Base-by-base conservation (phyloP, 352 stramenopile species). In the Peronospora tabacina region DNA sequence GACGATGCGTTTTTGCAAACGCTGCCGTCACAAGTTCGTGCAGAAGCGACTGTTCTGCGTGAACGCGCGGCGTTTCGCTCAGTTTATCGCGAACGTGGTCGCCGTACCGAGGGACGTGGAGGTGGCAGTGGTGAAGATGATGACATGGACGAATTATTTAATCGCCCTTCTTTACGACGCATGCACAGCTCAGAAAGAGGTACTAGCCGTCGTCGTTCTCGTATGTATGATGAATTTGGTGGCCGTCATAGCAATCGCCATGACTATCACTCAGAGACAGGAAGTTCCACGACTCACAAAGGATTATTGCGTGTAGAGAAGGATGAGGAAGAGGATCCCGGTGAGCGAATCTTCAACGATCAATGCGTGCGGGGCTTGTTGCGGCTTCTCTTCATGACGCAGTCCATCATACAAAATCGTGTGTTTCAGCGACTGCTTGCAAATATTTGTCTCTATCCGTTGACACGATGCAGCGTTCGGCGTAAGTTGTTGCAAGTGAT, bases 1-100 rank as follows among this genome's bases (percentile, higher is more conserved):
- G 94, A 98, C 37, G 88, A 98, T 41, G 71, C 85, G 2, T 98
- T 98, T 56, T 70, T 99, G 53, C 80, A 90, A 51, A 97, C 91
- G 3, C 67, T 99, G 10, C 88, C 95, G 9, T 87, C 91, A 5
- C 85, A 96, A 61, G 78, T 99, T 9, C 75, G 94, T 50, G 89
- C 92, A 6, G 96, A 99, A 65, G 96, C 96, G 5, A 93, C 97
- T 74, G 64, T 98, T 19, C 62, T 99, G 24, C 75, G 95, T 36
- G 96, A 99, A 58, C 79, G 95, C 13, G 87, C 89, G 19, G 77
- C 80, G 2, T 92, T 91, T 44, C 79, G 72, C 33, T 72, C 72
- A 19, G 75, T 67, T 10, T 90, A 87, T 51, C 72, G 76, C 39
- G 72, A 78, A 12, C 59, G 58, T 11, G 60, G 65, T 29, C 61